A percentile compares a stretch with the other conserved stretches of the same genome.
phyloP scores from a whole-genome alignment of 1,284 basidiomycete species.

The Vanrija pseudolonga region DNA sequence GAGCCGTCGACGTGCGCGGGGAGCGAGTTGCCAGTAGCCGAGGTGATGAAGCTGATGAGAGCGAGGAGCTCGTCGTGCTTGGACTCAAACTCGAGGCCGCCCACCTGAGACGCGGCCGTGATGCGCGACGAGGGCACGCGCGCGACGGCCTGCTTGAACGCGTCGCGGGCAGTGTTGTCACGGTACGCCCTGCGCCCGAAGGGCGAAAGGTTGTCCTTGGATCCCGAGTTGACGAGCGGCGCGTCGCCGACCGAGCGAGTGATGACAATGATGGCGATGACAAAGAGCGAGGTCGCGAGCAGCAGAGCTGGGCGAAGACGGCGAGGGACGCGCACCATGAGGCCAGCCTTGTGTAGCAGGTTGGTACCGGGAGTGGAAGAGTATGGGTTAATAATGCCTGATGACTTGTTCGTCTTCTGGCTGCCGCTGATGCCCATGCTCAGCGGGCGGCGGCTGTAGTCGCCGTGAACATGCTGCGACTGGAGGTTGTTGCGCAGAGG shows the following conservation, averaged over 20 bases:
- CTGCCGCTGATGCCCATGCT: conserved; percentile 7
- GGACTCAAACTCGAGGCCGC: conserved; percentile 7
- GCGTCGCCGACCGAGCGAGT: conserved; percentile 18
- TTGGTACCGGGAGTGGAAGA: conserved; percentile 2
- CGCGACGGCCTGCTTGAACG: conserved; percentile 9
- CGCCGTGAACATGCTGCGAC: background rate
- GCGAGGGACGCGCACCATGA: conserved; percentile 35
- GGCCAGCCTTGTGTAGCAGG: conserved; percentile 18
- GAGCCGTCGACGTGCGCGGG: conserved; percentile 63
- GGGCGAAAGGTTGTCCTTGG: background rate
- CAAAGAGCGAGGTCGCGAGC: conserved; percentile 26
- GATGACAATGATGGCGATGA: conserved; percentile 23
- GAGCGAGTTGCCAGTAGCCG: conserved; percentile 72
- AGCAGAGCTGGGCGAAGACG: conserved; percentile 31
- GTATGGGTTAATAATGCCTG: conserved; percentile 26
- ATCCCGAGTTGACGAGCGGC: conserved; percentile 6
- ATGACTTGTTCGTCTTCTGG: conserved; percentile 10
- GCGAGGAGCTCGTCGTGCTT: conserved; percentile 68
- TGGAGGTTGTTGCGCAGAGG: conserved; percentile 22
- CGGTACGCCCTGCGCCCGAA: no score
- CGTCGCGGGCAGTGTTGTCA: background rate
- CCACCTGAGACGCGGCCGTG: background rate
- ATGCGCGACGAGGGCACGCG: background rate
- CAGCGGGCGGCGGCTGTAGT: background rate
- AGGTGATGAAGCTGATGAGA: conserved; percentile 67